A percentile compares a stretch with the other conserved stretches of the same genome.
phyloP scores from a whole-genome alignment of 2,329 filamentous ascomycete genomes.

The Trichoderma sp. region DNA sequence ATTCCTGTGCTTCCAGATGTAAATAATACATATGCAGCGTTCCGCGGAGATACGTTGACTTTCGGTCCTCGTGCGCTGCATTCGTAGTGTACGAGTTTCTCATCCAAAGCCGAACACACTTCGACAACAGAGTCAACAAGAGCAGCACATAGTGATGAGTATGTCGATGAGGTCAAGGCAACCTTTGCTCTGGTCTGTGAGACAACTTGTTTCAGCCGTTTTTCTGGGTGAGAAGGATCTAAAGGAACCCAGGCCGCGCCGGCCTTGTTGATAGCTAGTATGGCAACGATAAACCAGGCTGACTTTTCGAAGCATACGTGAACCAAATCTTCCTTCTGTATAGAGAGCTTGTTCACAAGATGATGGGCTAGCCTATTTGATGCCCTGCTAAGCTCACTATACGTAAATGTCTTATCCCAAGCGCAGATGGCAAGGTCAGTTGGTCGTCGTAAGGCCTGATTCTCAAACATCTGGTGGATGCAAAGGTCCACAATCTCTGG shows the following conservation, averaged over 20 bases:
- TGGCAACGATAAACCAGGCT: slow-evolving; percentile 25
- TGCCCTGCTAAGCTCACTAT: neutral
- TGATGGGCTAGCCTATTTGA: slow-evolving; percentile 13
- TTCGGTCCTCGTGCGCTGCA: neutral
- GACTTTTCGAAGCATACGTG: slow-evolving; percentile 37
- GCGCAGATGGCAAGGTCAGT: slow-evolving; percentile 14
- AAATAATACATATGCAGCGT: slow-evolving; percentile 21
- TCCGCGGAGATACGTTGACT: neutral
- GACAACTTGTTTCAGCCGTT: slow-evolving; percentile 16
- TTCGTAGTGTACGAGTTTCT: neutral
- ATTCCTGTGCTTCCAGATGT: slow-evolving; percentile 23
- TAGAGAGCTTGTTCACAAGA: neutral
- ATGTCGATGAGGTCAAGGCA: slow-evolving; percentile 15
- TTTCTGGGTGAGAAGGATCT: slow-evolving; percentile 20
- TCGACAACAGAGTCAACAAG: slow-evolving; percentile 22
- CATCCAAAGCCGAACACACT: neutral
- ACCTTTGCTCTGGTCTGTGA: slow-evolving; percentile 15
- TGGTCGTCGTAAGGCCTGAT: slow-evolving; percentile 6
- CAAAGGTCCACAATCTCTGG: slow-evolving; percentile 18
- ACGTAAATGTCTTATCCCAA: slow-evolving; percentile 23
- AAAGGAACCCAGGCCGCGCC: slow-evolving; percentile 26
- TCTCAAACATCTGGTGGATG: slow-evolving; percentile 19
- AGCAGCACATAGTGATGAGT: slow-evolving; percentile 25
- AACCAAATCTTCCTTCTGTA: slow-evolving; percentile 22
- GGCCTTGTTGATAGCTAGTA: slow-evolving; percentile 26